These are phyloP conservation scores for Hypomontagnella monticulosa DNA, from an alignment of 495 filamentous ascomycete species.

Conservation along the genomic window DNA sequence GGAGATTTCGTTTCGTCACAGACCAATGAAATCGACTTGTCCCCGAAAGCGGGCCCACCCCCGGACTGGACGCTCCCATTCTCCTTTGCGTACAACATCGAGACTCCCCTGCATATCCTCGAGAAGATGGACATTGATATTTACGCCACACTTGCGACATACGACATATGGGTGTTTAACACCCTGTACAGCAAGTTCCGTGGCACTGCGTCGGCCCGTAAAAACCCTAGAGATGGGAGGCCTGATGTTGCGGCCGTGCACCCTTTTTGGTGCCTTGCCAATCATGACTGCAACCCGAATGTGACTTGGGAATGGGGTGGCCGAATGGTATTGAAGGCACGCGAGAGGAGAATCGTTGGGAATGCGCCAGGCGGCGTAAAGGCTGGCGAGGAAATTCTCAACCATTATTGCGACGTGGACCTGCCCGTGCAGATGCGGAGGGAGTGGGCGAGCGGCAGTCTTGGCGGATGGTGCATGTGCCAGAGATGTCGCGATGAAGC, in stretches of 20 bases:
- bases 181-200: conserved; percentile 94
- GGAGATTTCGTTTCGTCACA: conserved; percentile 70
- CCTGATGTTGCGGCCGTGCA: conserved; percentile 79
- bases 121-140: conserved; percentile 92
- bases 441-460: conserved; percentile 85
- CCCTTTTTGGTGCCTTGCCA: conserved; percentile 72
- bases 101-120: conserved; percentile 82
- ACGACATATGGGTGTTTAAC: conserved; percentile 94
- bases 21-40: conserved; percentile 60
- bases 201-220: conserved; percentile 85
- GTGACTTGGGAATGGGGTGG: conserved; percentile 94
- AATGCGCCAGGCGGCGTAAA: conserved; percentile 65
- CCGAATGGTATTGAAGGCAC: conserved; percentile 73
- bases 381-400: conserved; percentile 84
- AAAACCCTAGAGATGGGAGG: conserved; percentile 74
- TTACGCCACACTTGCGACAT: conserved; percentile 68
- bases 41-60: conserved; percentile 61
- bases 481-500: conserved; percentile 71
- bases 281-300: conserved; percentile 94
- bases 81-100: conserved; percentile 85
- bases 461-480: conserved; percentile 89
- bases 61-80: conserved; percentile 80
- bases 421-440: conserved; percentile 79
- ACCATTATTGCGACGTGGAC: conserved; percentile 92
- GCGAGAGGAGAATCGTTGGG: conserved; percentile 52